These are phyloP conservation scores for Phoenix roebelenii DNA, from an alignment of 176 grass and related monocot genomes.

Conservation along the genomic window DNA sequence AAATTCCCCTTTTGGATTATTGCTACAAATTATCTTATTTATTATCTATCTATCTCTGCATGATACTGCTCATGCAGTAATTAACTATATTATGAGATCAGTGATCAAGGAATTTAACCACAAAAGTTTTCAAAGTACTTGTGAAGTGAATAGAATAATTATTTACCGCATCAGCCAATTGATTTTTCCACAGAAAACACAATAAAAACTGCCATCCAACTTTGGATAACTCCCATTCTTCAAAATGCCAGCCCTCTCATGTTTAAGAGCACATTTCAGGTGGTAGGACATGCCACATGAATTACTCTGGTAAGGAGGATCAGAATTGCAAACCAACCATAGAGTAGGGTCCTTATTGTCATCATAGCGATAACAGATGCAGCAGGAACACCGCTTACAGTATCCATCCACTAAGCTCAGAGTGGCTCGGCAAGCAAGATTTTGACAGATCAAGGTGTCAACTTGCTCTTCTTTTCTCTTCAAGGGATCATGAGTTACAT, in stretches of 20 bases:
- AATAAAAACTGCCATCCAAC: slow-evolving; percentile 70
- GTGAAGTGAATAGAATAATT: not conserved
- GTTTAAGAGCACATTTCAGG: slow-evolving; percentile 75
- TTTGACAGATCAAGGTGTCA: slow-evolving; percentile 46
- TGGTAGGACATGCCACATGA: slow-evolving; percentile 80
- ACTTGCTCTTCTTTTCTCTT: slow-evolving; percentile 19
- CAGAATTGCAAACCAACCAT: slow-evolving; percentile 89
- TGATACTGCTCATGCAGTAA: too few species aligned
- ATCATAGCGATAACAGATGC: slow-evolving; percentile 77
- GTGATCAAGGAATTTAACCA: too few species aligned
- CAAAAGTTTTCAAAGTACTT: too few species aligned
- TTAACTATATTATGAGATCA: too few species aligned
- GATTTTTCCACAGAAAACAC: slow-evolving; percentile 71
- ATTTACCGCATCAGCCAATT: slow-evolving; percentile 77
- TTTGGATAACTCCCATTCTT: slow-evolving; percentile 44
- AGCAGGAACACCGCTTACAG: slow-evolving; percentile 87
- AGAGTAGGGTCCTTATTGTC: slow-evolving; percentile 95
- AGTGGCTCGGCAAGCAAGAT: slow-evolving; percentile 69
- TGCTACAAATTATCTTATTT: too few species aligned
- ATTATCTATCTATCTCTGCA: too few species aligned
- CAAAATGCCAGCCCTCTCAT: slow-evolving; percentile 56
- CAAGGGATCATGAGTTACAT: slow-evolving; percentile 10
- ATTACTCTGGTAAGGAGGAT: slow-evolving; percentile 42
- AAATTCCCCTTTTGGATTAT: too few species aligned
- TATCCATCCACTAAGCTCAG: slow-evolving; percentile 46